Evolutionary conservation across 2,329 filamentous ascomycete genomes (phyloP).

Genomic region (Fusarium scirpi): DNA sequence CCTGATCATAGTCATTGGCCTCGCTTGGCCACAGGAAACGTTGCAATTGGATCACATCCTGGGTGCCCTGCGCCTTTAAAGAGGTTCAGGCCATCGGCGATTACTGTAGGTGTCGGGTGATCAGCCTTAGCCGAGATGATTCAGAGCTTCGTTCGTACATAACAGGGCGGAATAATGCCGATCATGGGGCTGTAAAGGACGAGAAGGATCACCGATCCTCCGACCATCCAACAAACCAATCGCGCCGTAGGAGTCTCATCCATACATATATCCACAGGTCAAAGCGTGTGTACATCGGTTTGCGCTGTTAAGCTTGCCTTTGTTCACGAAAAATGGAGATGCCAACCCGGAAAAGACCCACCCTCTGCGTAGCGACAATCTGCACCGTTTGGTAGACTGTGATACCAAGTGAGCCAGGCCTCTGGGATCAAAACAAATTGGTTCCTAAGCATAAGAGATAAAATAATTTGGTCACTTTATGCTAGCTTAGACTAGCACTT

Average conservation of each 20-base stretch:
- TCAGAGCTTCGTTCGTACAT: neutral
- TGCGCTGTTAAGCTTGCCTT: neutral
- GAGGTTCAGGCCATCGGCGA: neutral
- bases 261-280: neutral
- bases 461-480: too few species aligned
- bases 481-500: accelerated
- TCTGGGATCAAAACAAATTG: neutral
- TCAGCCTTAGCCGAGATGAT: neutral
- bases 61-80: neutral
- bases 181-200: neutral
- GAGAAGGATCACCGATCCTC: neutral
- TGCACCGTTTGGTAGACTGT: too few species aligned
- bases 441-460: too few species aligned
- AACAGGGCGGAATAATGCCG: neutral
- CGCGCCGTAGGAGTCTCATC: neutral
- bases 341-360: neutral
- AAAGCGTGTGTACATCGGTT: neutral
- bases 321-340: neutral
- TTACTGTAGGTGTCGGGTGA: neutral
- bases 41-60: too few species aligned
- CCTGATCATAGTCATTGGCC: neutral
- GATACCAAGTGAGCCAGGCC: too few species aligned
- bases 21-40: too few species aligned
- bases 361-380: neutral
- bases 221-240: neutral